Percentiles rank a stretch among this genome's conserved stretches.
phyloP scores from a whole-genome alignment of 2,329 filamentous ascomycete genomes.

The Botrytis squamosa region DNA sequence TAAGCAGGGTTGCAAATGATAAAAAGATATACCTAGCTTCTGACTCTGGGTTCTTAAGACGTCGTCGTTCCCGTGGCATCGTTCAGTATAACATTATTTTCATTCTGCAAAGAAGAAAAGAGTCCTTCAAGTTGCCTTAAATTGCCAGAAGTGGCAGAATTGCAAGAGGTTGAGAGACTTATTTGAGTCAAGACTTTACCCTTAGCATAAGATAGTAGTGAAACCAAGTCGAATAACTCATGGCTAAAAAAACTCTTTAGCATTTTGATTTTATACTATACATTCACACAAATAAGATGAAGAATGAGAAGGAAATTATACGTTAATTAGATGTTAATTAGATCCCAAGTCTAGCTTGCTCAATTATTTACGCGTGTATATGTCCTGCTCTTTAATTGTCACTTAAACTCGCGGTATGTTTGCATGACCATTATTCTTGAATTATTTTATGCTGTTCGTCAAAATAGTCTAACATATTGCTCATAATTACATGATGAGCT shows the following conservation, averaged over 20 bases:
- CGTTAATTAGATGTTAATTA: neutral
- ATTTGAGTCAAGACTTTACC: neutral
- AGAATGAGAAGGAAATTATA: neutral
- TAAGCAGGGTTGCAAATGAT: neutral
- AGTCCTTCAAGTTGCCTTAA: fast-evolving
- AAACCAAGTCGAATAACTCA: neutral
- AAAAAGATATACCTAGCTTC: neutral
- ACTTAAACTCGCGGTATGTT: too few species aligned
- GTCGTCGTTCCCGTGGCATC: fast-evolving
- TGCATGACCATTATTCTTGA: neutral
- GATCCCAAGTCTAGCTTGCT: neutral
- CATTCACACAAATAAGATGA: neutral
- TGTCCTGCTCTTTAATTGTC: neutral
- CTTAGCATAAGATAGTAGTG: neutral
- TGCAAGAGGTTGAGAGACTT: neutral
- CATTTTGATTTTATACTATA: neutral
- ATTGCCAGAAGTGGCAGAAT: neutral
- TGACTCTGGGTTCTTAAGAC: neutral
- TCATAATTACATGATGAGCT: neutral
- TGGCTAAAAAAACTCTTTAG: fast-evolving
- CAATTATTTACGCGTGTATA: neutral
- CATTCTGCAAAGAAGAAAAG: neutral
- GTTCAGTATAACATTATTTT: neutral
- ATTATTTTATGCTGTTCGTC: neutral
- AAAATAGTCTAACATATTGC: too few species aligned